phyloP scores from a whole-genome alignment of 306 rosid species.

The Cucurbita maxima region DNA sequence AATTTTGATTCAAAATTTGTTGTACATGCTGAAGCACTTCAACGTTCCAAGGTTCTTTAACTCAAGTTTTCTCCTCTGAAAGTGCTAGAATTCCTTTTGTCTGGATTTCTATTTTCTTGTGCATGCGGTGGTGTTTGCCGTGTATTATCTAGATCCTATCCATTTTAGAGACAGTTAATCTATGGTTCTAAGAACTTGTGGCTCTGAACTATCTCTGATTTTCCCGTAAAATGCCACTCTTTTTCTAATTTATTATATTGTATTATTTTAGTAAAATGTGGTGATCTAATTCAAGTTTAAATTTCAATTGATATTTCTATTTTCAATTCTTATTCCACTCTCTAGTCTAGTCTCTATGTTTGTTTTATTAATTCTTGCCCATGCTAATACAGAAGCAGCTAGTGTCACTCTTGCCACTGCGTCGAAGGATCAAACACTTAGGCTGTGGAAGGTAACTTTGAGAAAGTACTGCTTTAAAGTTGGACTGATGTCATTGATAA shows the following conservation, averaged over 20 bases:
- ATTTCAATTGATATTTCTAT: background rate
- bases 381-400: constrained; percentile 31
- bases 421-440: constrained; percentile 70
- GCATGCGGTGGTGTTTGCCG: background rate
- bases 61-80: no score
- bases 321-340: background rate
- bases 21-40: no score
- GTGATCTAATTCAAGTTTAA: background rate
- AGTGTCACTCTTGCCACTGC: constrained; percentile 52
- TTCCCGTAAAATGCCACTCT: background rate
- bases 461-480: constrained; percentile 5
- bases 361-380: background rate
- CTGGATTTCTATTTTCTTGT: background rate
- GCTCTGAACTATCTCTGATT: background rate
- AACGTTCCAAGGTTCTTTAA: no score
- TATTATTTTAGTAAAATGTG: background rate
- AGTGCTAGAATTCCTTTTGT: background rate
- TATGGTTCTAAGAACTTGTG: background rate
- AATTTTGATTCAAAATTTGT: no score
- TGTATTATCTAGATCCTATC: background rate
- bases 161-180: background rate
- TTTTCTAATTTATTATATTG: background rate
- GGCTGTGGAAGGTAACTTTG: constrained; percentile 79
- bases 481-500: background rate
- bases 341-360: background rate